Percentiles rank a stretch among this genome's conserved stretches.
Evolutionary conservation across 495 filamentous ascomycete genomes (phyloP).

Genomic region (Annulohypoxylon stygium): DNA sequence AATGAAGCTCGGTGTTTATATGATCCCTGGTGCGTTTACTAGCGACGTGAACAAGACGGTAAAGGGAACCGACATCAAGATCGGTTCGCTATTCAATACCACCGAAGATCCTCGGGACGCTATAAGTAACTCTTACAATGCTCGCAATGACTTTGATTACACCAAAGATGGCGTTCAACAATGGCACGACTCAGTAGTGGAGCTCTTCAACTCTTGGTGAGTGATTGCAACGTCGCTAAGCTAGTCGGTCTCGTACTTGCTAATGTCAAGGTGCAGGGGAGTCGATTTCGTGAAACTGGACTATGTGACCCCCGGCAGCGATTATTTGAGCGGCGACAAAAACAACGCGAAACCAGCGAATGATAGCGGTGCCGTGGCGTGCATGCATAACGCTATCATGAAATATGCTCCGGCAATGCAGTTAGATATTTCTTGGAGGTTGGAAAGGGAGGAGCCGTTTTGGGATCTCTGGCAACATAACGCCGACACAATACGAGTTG

Average conservation of each 20-base stretch:
- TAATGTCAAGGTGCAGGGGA: constrained; percentile 3
- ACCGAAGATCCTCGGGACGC: background rate
- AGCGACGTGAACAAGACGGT: constrained; percentile 45
- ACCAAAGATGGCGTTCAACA: constrained; percentile 45
- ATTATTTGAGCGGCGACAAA: background rate
- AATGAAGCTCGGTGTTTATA: constrained; percentile 50
- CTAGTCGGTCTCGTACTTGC: background rate
- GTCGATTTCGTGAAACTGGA: constrained; percentile 3
- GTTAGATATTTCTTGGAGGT: background rate
- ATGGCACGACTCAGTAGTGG: constrained; percentile 52
- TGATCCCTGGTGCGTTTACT: constrained; percentile 48
- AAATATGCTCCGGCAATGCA: background rate
- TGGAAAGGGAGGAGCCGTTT: constrained; percentile 8
- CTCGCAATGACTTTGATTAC: constrained; percentile 50
- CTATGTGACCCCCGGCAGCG: constrained; percentile 11
- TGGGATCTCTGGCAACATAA: constrained; percentile 16
- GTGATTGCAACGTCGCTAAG: constrained; percentile 3
- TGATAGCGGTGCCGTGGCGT: background rate
- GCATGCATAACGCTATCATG: constrained; percentile 17
- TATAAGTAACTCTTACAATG: constrained; percentile 42
- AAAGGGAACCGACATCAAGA: constrained; percentile 45
- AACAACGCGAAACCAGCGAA: background rate
- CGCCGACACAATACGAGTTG: constrained; percentile 11
- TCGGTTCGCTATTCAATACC: constrained; percentile 42
- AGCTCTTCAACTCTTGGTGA: constrained; percentile 45